Evolutionary conservation across 23 red algal genomes (phyloP).

Genomic region (Agarophyton chilense): DNA sequence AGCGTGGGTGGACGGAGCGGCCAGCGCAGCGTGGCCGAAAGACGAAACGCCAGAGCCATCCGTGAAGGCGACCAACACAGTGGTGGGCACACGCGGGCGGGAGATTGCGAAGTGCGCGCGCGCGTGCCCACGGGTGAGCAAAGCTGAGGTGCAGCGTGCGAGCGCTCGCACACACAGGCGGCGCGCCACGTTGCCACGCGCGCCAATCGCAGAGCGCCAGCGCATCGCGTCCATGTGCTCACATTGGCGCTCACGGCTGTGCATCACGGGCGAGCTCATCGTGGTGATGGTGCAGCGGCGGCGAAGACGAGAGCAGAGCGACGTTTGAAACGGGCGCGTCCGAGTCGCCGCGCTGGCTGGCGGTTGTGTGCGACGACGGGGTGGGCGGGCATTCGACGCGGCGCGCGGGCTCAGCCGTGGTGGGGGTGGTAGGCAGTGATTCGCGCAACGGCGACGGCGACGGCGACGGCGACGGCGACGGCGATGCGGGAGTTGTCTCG

Average conservation of each 20-base stretch:
- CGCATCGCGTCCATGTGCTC: neutral
- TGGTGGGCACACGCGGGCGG: neutral
- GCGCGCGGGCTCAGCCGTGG: no score
- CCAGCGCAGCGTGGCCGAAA: no score
- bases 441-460: neutral
- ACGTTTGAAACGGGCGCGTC: no score
- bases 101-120: neutral
- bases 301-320: neutral
- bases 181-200: neutral
- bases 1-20: no score
- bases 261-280: neutral
- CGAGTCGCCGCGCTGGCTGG: no score
- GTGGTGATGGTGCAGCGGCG: neutral
- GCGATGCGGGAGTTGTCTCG: neutral
- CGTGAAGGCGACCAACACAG: no score
- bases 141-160: conserved; percentile 9
- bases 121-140: neutral
- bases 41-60: no score
- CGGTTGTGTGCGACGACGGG: no score
- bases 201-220: neutral
- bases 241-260: neutral
- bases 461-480: neutral
- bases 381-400: no score
- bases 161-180: neutral
- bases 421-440: no score